A percentile compares a stretch with the other conserved stretches of the same genome.
Conservation (phyloP, 1,284 basidiomycete species). For the Agroathelia rolfsii region DNA sequence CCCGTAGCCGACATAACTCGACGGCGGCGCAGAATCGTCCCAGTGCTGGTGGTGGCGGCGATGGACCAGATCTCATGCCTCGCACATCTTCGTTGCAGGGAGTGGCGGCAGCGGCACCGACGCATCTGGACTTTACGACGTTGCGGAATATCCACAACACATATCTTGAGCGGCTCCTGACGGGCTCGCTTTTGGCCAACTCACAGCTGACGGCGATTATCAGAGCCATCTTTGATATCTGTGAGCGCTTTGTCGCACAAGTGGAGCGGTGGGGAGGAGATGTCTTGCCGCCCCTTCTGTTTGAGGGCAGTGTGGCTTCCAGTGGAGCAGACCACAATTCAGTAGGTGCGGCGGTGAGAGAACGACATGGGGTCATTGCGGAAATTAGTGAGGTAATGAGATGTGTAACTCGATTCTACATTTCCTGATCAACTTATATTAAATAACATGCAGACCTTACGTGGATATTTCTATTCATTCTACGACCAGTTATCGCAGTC, state of each 20-base stretch:
- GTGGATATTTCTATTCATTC: constrained; percentile 55
- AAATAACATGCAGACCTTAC: constrained; percentile 38
- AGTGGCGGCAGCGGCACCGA: constrained; percentile 11
- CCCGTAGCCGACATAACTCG: constrained; percentile 8
- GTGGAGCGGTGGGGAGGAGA: constrained; percentile 91
- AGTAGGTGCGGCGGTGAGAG: constrained; percentile 63
- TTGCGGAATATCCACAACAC: constrained; percentile 71
- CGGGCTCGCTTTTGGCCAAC: constrained; percentile 73
- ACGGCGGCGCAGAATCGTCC: constrained; percentile 9
- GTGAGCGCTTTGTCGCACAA: constrained; percentile 74
- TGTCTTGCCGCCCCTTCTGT: constrained; percentile 72
- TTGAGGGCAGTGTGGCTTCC: constrained; percentile 59
- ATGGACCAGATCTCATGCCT: too few species aligned
- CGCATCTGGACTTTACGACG: constrained; percentile 73
- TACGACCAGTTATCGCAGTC: constrained; percentile 70
- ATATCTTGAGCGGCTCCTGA: constrained; percentile 73
- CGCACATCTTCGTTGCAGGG: constrained; percentile 9
- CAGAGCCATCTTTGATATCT: constrained; percentile 68
- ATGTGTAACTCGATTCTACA: too few species aligned
- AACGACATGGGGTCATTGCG: constrained; percentile 55
- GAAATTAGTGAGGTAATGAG: constrained; percentile 75
- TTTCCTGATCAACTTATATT: constrained; percentile 3
- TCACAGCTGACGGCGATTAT: constrained; percentile 52
- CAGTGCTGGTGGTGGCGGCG: too few species aligned
- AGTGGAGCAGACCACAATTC: constrained; percentile 40